phyloP scores from a whole-genome alignment of 2,329 filamentous ascomycete species.

The Trichocomaceae sp. region DNA sequence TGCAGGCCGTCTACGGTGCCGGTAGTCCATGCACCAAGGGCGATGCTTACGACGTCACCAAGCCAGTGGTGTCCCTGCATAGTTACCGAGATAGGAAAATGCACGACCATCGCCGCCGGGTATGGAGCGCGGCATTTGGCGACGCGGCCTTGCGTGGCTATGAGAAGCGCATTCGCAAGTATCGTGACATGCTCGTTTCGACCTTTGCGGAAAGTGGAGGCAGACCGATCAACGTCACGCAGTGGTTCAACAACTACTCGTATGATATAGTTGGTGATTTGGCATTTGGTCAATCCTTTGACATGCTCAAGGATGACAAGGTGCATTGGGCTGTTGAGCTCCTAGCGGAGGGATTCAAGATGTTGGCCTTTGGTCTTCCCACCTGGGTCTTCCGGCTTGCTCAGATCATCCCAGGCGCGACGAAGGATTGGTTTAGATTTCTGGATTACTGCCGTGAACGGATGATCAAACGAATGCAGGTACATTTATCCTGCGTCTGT shows the following conservation, averaged over 20 bases:
- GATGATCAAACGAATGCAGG: constrained; percentile 27
- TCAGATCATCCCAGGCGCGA: constrained; percentile 27
- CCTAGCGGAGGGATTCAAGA: constrained; percentile 28
- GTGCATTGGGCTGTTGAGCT: constrained; percentile 27
- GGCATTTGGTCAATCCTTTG: constrained; percentile 35
- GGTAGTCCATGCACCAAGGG: constrained; percentile 36
- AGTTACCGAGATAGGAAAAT: constrained; percentile 29
- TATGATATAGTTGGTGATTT: constrained; percentile 44
- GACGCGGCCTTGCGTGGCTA: constrained; percentile 38
- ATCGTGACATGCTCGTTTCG: constrained; percentile 30
- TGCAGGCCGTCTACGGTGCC: constrained; percentile 33
- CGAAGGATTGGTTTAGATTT: constrained; percentile 28
- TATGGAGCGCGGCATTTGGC: constrained; percentile 39
- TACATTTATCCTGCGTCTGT: background rate
- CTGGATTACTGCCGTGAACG: constrained; percentile 30
- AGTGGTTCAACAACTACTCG: constrained; percentile 38
- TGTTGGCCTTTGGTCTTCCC: constrained; percentile 17
- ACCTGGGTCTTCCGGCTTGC: constrained; percentile 30
- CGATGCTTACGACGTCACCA: constrained; percentile 35
- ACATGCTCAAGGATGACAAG: constrained; percentile 12
- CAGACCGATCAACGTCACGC: constrained; percentile 30
- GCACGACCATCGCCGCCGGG: constrained; percentile 35
- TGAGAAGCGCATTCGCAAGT: constrained; percentile 30
- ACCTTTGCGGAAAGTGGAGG: constrained; percentile 24
- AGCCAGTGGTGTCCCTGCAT: constrained; percentile 34